Base-by-base conservation (phyloP, 73 alveolate genomes). In the Paramecium pentaurelia region DNA sequence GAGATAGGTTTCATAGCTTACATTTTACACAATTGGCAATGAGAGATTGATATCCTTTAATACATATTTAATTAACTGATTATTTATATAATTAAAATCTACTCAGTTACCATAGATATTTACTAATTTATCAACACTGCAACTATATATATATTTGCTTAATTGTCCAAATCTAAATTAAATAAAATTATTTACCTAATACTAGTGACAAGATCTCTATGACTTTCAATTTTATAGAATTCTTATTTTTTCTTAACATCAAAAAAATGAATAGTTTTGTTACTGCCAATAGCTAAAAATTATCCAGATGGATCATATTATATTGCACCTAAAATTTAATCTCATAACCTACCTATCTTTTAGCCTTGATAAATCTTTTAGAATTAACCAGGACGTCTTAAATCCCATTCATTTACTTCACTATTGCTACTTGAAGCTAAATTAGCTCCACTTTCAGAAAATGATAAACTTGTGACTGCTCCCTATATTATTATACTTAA, bases 21-120 rank as follows among this genome's bases (percentile, higher is more conserved):
- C 91, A 80, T 80, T 14, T 49, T 80, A 47, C 91, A 80, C 9
- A 80, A n/a, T 22, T 44, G 27, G 18, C 91, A 80, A 30, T 37
- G 47, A 73, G 54, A 34, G 27, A 75, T 54, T 1, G 70, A 54
- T 54, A 18, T 54, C 25, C 70, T 75, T 75, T 38, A 38, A 36
- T 75, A 42, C 58, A 75, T 75, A 10, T 75, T 75, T 75, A 42
- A 75, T 42, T 75, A 38, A 38, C 60, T 75, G 58, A 38, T 75
- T 75, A 54, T 38, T 30, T 75, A 75, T 75, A 75, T 75, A 75
- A 42, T 75, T 38, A 75, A 75, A 38, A 75, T 20, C 58, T 80
- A 80, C 75, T 80, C 91, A 80, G 58, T 47, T 80, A 20, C 75
- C 73, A 44, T 80, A 80, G 71, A 80, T 47, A 47, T 80, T 80